Percentiles rank a stretch among this genome's conserved stretches.
Evolutionary conservation across 2,329 filamentous ascomycete species (phyloP).

Genomic region (Hypocrella siamensis): DNA sequence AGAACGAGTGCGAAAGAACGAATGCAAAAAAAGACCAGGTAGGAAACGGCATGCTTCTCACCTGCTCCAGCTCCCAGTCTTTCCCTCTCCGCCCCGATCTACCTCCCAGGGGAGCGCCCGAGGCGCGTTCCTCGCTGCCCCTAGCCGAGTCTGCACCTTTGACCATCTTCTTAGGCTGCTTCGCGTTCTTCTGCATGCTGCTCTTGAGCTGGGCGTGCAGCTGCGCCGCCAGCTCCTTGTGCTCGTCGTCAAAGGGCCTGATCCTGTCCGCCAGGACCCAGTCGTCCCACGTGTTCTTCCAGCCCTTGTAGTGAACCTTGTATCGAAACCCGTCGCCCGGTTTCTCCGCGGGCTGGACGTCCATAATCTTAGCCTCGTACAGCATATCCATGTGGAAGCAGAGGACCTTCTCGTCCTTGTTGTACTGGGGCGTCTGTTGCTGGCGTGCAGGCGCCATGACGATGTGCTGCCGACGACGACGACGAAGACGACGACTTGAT

Average conservation of each 20-base stretch:
- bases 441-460: conserved; percentile 27
- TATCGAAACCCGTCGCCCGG: conserved; percentile 62
- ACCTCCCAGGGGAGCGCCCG: conserved; percentile 40
- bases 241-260: conserved; percentile 87
- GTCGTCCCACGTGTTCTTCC: conserved; percentile 99
- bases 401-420: conserved; percentile 82
- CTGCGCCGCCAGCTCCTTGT: conserved; percentile 71
- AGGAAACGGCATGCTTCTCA: conserved; percentile 22
- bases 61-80: conserved; percentile 72
- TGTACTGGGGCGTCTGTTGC: conserved; percentile 30
- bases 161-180: conserved; percentile 34
- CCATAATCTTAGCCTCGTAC: conserved; percentile 92
- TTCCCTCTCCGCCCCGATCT: conserved; percentile 59
- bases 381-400: conserved; percentile 97
- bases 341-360: conserved; percentile 55
- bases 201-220: conserved; percentile 53
- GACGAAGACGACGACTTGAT: neutral
- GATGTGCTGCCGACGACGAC: conserved; percentile 1
- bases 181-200: conserved; percentile 35
- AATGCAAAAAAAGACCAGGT: conserved; percentile 3
- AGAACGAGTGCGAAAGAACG: neutral
- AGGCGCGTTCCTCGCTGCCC: conserved; percentile 64
- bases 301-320: conserved; percentile 96
- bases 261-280: conserved; percentile 92
- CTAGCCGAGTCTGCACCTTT: conserved; percentile 35